Conservation (phyloP, 2,329 filamentous ascomycete genomes). For the Juglanconis juglandina region DNA sequence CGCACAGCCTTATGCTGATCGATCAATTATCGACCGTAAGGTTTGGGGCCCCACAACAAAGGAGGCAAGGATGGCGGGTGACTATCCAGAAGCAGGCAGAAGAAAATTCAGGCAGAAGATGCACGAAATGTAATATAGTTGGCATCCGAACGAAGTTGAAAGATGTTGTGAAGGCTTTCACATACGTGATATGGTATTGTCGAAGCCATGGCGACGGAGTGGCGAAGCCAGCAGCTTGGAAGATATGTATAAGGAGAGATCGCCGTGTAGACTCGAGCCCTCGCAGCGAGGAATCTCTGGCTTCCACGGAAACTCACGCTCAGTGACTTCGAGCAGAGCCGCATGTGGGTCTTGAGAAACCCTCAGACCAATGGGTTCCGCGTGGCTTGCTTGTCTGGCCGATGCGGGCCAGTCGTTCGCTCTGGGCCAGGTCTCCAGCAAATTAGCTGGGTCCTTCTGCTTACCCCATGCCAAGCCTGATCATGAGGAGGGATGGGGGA, state of each 20-base stretch:
- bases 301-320: not conserved
- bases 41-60: not conserved
- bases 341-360: conserved; percentile 1
- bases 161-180: not conserved
- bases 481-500: not conserved
- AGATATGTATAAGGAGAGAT: conserved; percentile 17
- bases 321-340: conserved; percentile 13
- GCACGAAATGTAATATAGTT: conserved; percentile 2
- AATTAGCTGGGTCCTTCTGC: conserved; percentile 13
- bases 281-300: not conserved
- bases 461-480: conserved; percentile 13
- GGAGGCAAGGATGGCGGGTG: not conserved
- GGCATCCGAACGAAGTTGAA: not conserved
- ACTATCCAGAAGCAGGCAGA: not conserved
- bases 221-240: conserved; percentile 13
- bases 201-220: conserved; percentile 12
- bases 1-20: conserved; percentile 7
- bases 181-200: not conserved
- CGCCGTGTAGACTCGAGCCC: not conserved
- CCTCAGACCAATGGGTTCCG: conserved; percentile 1
- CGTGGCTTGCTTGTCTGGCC: not conserved
- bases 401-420: conserved; percentile 1
- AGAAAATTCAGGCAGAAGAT: conserved; percentile 2
- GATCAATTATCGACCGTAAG: not conserved
- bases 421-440: not conserved